Evolutionary conservation across 306 rosid genomes (phyloP).

Genomic region (Rosa multiflora): DNA sequence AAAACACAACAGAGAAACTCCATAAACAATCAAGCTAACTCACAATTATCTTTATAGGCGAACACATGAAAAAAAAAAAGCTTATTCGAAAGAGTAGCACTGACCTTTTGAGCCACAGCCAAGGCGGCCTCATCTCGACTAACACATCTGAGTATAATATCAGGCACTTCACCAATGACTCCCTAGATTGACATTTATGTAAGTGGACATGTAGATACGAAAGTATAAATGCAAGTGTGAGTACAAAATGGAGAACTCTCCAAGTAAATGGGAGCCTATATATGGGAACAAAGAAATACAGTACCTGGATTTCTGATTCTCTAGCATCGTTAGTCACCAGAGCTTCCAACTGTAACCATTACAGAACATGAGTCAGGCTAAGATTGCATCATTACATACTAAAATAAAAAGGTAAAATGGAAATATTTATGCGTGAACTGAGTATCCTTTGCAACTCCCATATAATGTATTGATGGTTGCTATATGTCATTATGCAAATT

Average conservation of each 20-base stretch:
- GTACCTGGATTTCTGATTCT: slow-evolving; percentile 87
- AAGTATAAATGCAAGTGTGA: not conserved
- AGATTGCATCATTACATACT: not conserved
- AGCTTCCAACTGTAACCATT: slow-evolving; percentile 72
- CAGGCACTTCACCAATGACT: slow-evolving; percentile 86
- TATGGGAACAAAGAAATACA: not conserved
- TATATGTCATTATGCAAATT: not conserved
- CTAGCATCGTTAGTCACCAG: slow-evolving; percentile 66
- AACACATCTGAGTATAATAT: slow-evolving; percentile 79
- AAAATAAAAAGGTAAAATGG: not conserved
- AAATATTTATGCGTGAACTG: not conserved
- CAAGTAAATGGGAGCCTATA: not conserved
- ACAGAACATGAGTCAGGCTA: slow-evolving; percentile 19
- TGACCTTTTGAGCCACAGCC: slow-evolving; percentile 98
- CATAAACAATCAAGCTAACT: slow-evolving; percentile 18
- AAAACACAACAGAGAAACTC: slow-evolving; percentile 3
- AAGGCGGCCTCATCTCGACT: slow-evolving; percentile 99
- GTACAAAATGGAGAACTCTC: not conserved
- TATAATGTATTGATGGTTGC: not conserved
- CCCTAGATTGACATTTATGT: slow-evolving; percentile 47
- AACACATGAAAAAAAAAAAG: slow-evolving; percentile 13
- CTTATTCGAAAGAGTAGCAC: slow-evolving; percentile 3
- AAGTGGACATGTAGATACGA: not conserved
- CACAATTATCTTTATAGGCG: slow-evolving; percentile 4
- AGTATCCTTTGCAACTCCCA: not conserved